phyloP scores from a whole-genome alignment of 768 basidiomycete genomes.

The Mycena epipterygia region DNA sequence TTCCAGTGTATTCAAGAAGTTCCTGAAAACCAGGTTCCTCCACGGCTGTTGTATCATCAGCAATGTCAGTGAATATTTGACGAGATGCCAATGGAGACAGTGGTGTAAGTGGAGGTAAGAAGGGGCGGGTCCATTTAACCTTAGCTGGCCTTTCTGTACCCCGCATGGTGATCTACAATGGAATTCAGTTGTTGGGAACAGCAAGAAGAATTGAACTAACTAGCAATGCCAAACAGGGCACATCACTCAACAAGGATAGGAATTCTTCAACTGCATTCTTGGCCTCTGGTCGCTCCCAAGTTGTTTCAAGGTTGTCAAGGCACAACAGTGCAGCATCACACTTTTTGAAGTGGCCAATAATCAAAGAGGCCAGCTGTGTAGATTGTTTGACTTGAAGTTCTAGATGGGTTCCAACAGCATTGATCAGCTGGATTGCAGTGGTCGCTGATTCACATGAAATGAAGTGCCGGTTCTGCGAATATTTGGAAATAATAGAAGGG shows the following conservation, averaged over 20 bases:
- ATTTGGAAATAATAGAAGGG: not conserved
- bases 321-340: not conserved
- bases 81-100: not conserved
- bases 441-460: not conserved
- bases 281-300: no score
- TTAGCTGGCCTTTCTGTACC: not conserved
- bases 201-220: not conserved
- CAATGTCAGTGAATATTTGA: not conserved
- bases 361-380: fast-evolving
- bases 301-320: not conserved
- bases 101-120: not conserved
- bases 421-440: not conserved
- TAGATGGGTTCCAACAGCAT: no score
- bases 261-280: no score
- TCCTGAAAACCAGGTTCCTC: not conserved
- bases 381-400: not conserved
- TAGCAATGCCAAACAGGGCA: no score
- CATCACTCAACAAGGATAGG: no score
- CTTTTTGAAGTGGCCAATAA: not conserved
- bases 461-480: not conserved
- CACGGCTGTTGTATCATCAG: not conserved
- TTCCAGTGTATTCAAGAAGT: not conserved
- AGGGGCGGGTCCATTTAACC: not conserved
- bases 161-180: not conserved
- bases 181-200: not conserved